Evolutionary conservation across 305 asterid genomes (phyloP).

Genomic region (Fraxinus dipetala): DNA sequence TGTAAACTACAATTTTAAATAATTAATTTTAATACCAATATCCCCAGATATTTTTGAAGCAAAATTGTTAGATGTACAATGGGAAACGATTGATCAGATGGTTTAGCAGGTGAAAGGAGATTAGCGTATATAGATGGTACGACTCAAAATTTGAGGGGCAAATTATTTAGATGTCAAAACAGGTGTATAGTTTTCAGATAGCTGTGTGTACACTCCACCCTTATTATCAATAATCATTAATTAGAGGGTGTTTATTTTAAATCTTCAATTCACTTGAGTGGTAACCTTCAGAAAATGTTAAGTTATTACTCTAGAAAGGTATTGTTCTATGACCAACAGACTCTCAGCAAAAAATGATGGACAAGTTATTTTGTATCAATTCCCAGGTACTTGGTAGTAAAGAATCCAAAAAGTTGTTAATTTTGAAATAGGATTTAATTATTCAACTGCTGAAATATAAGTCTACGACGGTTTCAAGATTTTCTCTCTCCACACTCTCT

Average conservation of each 20-base stretch:
- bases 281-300: neutral
- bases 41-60: neutral
- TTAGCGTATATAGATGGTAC: neutral
- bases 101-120: neutral
- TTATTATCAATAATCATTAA: neutral
- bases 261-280: neutral
- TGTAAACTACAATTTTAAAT: neutral
- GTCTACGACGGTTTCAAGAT: neutral
- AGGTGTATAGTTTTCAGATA: neutral
- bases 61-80: neutral
- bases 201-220: neutral
- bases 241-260: neutral
- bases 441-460: neutral
- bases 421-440: neutral
- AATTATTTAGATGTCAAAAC: neutral
- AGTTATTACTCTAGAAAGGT: neutral
- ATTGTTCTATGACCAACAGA: neutral
- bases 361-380: neutral
- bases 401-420: neutral
- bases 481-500: neutral
- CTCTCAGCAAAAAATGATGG: neutral
- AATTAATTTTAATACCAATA: neutral
- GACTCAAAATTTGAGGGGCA: neutral
- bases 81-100: neutral
- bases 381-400: neutral